phyloP scores from a whole-genome alignment of 1,284 basidiomycete genomes.

The Thelephora terrestris region DNA sequence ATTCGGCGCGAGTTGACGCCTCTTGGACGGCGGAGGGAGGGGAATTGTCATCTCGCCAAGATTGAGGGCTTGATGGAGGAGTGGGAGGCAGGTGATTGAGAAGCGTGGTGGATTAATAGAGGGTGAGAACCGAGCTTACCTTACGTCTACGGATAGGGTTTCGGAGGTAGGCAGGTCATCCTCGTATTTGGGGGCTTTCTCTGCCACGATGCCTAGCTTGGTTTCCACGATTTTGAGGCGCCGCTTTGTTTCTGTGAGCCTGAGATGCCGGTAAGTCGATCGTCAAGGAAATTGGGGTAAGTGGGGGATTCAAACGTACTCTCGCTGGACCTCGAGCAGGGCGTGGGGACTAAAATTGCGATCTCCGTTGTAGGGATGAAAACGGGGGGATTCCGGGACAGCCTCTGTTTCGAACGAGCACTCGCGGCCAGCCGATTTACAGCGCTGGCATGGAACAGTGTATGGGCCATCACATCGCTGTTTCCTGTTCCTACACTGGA shows the following conservation, averaged over 20 bases:
- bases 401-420: conserved; percentile 1
- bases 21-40: not conserved
- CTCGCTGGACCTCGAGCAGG: not conserved
- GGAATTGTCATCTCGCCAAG: not conserved
- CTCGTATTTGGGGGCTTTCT: not conserved
- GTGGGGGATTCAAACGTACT: not conserved
- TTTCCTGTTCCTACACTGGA: not conserved
- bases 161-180: not conserved
- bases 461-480: conserved; percentile 1
- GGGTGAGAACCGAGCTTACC: not conserved
- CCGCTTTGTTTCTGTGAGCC: not conserved
- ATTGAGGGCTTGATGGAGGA: not conserved
- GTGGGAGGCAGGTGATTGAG: not conserved
- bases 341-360: not conserved
- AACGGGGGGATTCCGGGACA: not conserved
- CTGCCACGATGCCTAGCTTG: not conserved
- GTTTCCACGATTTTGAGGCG: not conserved
- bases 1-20: not conserved
- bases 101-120: not conserved
- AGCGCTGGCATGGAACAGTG: conserved; percentile 1
- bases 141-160: not conserved
- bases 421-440: conserved; percentile 1
- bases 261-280: not conserved
- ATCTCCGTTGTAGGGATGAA: not conserved
- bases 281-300: not conserved